Conservation (phyloP, 352 stramenopile genomes). For the Pythium graminicola region DNA sequence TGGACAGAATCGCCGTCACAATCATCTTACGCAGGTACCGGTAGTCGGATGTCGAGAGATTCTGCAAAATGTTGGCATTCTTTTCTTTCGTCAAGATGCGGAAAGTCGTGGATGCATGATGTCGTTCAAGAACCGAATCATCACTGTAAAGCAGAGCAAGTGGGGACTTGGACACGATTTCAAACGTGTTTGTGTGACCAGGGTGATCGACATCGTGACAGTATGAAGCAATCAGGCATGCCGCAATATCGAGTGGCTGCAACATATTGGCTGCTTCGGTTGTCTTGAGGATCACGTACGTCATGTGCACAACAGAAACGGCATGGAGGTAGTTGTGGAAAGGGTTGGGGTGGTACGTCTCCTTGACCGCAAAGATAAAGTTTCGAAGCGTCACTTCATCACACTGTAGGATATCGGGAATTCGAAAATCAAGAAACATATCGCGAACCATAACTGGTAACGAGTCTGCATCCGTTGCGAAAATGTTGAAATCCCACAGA, state of each 20-base stretch:
- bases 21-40: conserved; percentile 85
- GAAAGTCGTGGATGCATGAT: conserved; percentile 86
- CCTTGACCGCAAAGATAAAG: conserved; percentile 76
- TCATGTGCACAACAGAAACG: conserved; percentile 81
- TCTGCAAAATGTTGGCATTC: conserved; percentile 78
- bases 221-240: conserved; percentile 75
- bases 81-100: conserved; percentile 73
- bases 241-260: conserved; percentile 78
- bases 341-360: conserved; percentile 82
- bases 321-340: conserved; percentile 92
- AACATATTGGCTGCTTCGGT: conserved; percentile 50
- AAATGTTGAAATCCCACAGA: conserved; percentile 82
- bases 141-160: conserved; percentile 86
- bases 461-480: conserved; percentile 40
- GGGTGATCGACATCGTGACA: conserved; percentile 91
- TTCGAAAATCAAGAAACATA: conserved; percentile 72
- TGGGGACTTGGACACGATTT: conserved; percentile 69
- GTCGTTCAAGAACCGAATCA: conserved; percentile 84
- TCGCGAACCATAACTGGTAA: conserved; percentile 56
- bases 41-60: conserved; percentile 61
- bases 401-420: conserved; percentile 55
- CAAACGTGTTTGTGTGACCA: conserved; percentile 86
- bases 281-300: conserved; percentile 63
- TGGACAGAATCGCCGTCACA: conserved; percentile 81
- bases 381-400: conserved; percentile 55